phyloP scores from a whole-genome alignment of 768 basidiomycete genomes.

The Lentinus brumalis region DNA sequence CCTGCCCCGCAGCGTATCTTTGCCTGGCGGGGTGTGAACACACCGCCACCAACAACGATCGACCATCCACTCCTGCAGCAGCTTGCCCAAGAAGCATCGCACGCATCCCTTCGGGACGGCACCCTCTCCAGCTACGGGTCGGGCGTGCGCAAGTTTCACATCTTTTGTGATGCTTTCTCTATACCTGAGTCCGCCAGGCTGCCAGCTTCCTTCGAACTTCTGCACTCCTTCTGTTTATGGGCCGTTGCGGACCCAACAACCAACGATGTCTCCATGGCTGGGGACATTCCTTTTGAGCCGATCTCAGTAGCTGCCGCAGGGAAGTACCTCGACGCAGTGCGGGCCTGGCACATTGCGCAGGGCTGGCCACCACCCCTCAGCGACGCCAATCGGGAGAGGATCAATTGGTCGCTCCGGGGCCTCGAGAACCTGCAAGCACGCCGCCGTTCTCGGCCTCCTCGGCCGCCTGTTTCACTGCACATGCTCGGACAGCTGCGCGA shows the following conservation, averaged over 20 bases:
- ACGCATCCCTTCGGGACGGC: constrained; percentile 26
- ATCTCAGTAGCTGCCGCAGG: constrained; percentile 25
- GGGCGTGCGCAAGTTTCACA: constrained; percentile 34
- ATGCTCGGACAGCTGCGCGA: constrained; percentile 38
- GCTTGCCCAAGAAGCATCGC: constrained; percentile 14
- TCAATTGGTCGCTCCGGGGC: constrained; percentile 35
- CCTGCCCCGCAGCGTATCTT: constrained; percentile 15
- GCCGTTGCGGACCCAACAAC: constrained; percentile 24
- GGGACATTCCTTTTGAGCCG: constrained; percentile 32
- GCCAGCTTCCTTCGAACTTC: constrained; percentile 30
- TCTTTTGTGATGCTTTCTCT: constrained; percentile 36
- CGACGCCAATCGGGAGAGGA: constrained; percentile 13
- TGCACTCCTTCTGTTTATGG: constrained; percentile 41
- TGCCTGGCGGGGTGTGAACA: constrained; percentile 37
- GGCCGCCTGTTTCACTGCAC: constrained; percentile 35
- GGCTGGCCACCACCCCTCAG: constrained; percentile 39
- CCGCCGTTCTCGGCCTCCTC: constrained; percentile 22
- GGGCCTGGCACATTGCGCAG: constrained; percentile 42
- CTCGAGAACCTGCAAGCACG: constrained; percentile 27
- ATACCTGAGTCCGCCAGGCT: constrained; percentile 30
- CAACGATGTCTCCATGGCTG: constrained; percentile 12
- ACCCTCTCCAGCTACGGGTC: constrained; percentile 22
- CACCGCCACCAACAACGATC: constrained; percentile 27
- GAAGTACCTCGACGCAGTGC: constrained; percentile 40
- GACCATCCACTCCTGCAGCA: constrained; percentile 22